Percentiles rank a stretch among this genome's conserved stretches.
Evolutionary conservation across 2,329 filamentous ascomycete species (phyloP).

Genomic region (Chrysoporthe cubensis): DNA sequence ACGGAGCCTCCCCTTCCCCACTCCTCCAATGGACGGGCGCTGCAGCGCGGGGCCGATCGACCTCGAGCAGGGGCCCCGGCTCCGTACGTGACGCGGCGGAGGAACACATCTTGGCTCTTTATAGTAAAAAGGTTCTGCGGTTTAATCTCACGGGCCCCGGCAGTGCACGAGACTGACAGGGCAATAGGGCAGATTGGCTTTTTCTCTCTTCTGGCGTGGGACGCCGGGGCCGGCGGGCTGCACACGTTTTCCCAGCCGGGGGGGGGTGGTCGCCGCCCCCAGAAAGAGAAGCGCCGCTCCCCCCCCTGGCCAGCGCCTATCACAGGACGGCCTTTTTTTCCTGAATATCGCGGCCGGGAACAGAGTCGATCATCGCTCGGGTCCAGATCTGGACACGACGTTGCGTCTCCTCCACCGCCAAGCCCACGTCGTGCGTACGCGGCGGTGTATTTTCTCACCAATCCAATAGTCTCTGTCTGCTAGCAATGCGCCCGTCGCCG

Average conservation of each 20-base stretch:
- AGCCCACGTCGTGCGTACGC: constrained; percentile 3
- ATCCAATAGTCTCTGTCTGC: neutral
- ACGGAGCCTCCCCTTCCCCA: neutral
- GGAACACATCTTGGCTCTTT: neutral
- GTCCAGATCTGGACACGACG: neutral
- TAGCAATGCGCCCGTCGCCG: too few species aligned
- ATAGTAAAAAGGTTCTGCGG: neutral
- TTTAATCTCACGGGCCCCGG: neutral
- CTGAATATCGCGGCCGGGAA: too few species aligned
- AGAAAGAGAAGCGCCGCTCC: too few species aligned
- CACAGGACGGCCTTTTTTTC: too few species aligned
- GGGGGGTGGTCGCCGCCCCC: too few species aligned
- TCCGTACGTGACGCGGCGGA: neutral
- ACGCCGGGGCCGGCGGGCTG: neutral
- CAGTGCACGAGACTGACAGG: neutral
- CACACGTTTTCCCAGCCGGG: too few species aligned
- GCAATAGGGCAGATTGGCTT: neutral
- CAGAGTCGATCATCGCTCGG: neutral
- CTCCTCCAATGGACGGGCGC: neutral
- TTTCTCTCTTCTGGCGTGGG: too few species aligned
- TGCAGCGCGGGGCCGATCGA: neutral
- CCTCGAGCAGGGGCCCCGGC: neutral
- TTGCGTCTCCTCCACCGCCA: neutral
- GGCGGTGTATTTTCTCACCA: neutral
- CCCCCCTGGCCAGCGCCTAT: too few species aligned